Evolutionary conservation across 192 early-diverging fungal genomes (phyloP).

Genomic region (Jimgerdemannia lactiflua): DNA sequence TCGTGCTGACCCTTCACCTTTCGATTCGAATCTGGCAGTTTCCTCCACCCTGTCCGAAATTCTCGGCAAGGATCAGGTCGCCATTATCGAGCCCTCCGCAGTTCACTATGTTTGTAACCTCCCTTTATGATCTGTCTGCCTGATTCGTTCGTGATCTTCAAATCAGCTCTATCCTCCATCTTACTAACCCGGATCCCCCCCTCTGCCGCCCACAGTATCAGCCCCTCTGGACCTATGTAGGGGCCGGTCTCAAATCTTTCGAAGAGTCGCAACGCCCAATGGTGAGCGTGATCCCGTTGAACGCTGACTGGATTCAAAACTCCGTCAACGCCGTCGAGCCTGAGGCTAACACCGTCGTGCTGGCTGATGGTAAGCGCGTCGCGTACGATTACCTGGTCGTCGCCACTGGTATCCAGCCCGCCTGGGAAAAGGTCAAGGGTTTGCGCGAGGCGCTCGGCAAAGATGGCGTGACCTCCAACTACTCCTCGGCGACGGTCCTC

Average conservation of each 20-base stretch:
- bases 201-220: constrained; percentile 55
- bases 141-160: no score
- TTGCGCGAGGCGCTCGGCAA: constrained; percentile 71
- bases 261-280: constrained; percentile 64
- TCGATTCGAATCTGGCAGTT: no score
- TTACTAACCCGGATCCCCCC: not conserved
- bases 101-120: constrained; percentile 63
- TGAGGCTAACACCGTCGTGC: constrained; percentile 59
- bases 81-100: constrained; percentile 71
- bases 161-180: not conserved
- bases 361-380: constrained; percentile 62
- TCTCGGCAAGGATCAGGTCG: constrained; percentile 63
- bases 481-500: constrained; percentile 68
- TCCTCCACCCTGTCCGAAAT: constrained; percentile 63
- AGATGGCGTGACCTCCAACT: constrained; percentile 83
- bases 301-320: constrained; percentile 75
- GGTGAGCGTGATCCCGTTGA: constrained; percentile 63
- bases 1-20: constrained; percentile 21
- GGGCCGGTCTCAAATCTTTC: constrained; percentile 79
- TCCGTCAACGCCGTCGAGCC: constrained; percentile 70
- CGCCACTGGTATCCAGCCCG: constrained; percentile 73
- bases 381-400: constrained; percentile 70
- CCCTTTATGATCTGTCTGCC: no score
- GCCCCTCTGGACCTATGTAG: constrained; percentile 91
- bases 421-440: constrained; percentile 78